Evolutionary conservation across 2,329 filamentous ascomycete species (phyloP).

Genomic region (Geosmithia morbida): DNA sequence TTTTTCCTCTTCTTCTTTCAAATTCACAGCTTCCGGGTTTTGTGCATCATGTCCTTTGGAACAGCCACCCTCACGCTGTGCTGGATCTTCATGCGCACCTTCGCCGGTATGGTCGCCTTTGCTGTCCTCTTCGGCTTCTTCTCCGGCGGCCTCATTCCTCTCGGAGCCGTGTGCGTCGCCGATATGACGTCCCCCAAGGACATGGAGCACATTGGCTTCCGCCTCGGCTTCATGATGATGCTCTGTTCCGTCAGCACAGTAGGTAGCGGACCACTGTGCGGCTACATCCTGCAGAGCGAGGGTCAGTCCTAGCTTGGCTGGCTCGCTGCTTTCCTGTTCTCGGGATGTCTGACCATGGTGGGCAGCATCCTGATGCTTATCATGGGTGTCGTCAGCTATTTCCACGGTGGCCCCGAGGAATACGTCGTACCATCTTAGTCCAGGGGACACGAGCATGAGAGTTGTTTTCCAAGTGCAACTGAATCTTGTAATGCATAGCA

Average conservation of each 20-base stretch:
- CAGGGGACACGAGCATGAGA: neutral
- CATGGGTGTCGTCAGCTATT: neutral
- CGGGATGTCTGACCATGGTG: constrained; percentile 4
- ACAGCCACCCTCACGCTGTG: constrained; percentile 13
- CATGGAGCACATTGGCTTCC: constrained; percentile 13
- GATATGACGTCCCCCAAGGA: constrained; percentile 11
- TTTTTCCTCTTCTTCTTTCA: no score
- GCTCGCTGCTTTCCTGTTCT: constrained; percentile 6
- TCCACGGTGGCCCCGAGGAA: neutral
- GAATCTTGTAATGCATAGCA: no score
- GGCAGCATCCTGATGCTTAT: constrained; percentile 3
- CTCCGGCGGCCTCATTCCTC: constrained; percentile 18
- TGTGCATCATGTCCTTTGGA: constrained; percentile 8
- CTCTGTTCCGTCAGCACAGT: constrained; percentile 11
- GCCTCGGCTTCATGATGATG: constrained; percentile 17
- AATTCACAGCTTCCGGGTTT: constrained; percentile 22
- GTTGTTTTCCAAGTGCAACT: no score
- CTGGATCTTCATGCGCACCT: constrained; percentile 12
- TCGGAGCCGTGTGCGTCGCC: constrained; percentile 15
- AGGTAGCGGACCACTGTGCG: constrained; percentile 9
- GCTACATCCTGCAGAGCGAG: constrained; percentile 6
- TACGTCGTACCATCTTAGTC: neutral
- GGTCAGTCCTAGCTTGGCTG: constrained; percentile 1
- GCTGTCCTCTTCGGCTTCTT: constrained; percentile 13
- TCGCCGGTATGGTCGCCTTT: constrained; percentile 8